phyloP scores from a whole-genome alignment of 2,329 filamentous ascomycete species.

The Colletotrichum paranaense region DNA sequence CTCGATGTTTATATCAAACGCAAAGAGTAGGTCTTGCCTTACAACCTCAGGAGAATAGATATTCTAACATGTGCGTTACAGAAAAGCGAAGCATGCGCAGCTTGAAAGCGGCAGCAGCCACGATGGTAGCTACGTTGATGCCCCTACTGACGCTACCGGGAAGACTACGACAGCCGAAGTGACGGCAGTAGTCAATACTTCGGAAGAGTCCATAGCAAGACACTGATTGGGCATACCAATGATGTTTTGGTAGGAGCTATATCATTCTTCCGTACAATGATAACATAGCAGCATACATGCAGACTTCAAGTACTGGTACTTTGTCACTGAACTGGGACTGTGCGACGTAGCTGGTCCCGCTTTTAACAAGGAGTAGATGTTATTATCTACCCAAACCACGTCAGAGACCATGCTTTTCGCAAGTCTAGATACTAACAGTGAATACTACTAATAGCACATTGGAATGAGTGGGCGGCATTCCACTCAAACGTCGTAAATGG shows the following conservation, averaged over 20 bases:
- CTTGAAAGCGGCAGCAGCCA: neutral
- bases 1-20: conserved; percentile 34
- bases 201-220: neutral
- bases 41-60: neutral
- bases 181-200: neutral
- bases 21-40: conserved; percentile 18
- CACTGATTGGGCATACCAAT: neutral
- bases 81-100: conserved; percentile 6
- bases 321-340: neutral
- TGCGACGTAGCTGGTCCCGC: too few relatives aligned
- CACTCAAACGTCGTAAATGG: too few relatives aligned
- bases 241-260: accelerated
- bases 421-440: too few relatives aligned
- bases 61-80: neutral
- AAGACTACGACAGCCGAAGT: neutral
- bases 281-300: too few relatives aligned
- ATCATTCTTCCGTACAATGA: too few relatives aligned
- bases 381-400: too few relatives aligned
- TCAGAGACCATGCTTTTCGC: too few relatives aligned
- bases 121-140: neutral
- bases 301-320: too few relatives aligned
- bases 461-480: too few relatives aligned
- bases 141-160: neutral
- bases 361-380: too few relatives aligned
- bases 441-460: too few relatives aligned